Evolutionary conservation across 768 basidiomycete species (phyloP).

Genomic region (Phaffia tasmanica): DNA sequence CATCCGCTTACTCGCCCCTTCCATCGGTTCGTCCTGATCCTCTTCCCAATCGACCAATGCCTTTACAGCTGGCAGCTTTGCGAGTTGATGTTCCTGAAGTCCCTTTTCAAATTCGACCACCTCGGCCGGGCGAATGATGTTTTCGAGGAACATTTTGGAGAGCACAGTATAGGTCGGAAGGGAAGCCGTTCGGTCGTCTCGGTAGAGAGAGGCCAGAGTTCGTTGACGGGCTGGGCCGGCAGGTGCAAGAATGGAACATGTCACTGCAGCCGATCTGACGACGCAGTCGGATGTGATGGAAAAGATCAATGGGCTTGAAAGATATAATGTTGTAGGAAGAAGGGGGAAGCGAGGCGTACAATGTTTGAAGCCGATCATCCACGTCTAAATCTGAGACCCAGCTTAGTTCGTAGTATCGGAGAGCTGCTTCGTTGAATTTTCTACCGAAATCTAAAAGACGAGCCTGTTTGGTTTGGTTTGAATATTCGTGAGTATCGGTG

Average conservation of each 20-base stretch:
- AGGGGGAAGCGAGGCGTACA: slow-evolving; percentile 48
- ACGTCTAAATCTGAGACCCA: slow-evolving; percentile 86
- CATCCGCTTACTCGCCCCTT: slow-evolving; percentile 46
- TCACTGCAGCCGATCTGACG: slow-evolving; percentile 72
- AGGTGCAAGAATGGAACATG: slow-evolving; percentile 90
- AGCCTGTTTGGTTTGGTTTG: slow-evolving; percentile 48
- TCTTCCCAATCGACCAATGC: slow-evolving; percentile 47
- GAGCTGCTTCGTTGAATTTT: slow-evolving; percentile 88
- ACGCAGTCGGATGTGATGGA: background rate
- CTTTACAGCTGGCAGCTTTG: slow-evolving; percentile 42
- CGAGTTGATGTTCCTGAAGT: slow-evolving; percentile 84
- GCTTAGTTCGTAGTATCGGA: slow-evolving; percentile 86
- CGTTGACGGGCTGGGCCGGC: slow-evolving; percentile 94
- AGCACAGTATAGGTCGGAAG: slow-evolving; percentile 80
- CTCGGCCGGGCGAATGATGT: slow-evolving; percentile 81
- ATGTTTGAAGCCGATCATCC: slow-evolving; percentile 76
- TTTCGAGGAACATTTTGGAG: slow-evolving; percentile 96
- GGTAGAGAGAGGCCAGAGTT: slow-evolving; percentile 77
- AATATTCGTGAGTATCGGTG: too few species aligned
- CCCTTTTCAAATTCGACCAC: slow-evolving; percentile 78
- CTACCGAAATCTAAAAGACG: slow-evolving; percentile 84
- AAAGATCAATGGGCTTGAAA: background rate
- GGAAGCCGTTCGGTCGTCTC: slow-evolving; percentile 77
- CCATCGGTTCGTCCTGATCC: slow-evolving; percentile 38
- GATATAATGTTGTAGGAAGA: too few species aligned